Percentiles rank a stretch among this genome's conserved stretches.
phyloP scores from a whole-genome alignment of 1,284 basidiomycete genomes.

The Ustilago sp. region DNA sequence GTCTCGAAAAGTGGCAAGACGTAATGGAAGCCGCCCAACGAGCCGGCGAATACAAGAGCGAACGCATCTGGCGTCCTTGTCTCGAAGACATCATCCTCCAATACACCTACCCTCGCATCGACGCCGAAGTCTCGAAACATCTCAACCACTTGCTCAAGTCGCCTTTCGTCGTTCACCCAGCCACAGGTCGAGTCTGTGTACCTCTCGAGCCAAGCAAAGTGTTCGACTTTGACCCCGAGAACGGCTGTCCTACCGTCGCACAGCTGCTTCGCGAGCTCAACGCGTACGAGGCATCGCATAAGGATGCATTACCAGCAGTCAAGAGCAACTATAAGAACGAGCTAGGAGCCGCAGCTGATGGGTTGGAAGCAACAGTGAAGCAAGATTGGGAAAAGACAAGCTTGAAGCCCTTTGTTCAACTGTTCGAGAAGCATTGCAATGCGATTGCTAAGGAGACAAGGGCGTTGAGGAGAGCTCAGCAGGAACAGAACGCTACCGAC shows the following conservation, averaged over 20 bases:
- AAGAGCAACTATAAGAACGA: conserved; percentile 49
- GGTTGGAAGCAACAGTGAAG: conserved; percentile 38
- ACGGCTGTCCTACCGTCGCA: conserved; percentile 82
- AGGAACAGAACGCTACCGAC: conserved; percentile 46
- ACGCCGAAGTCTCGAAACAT: conserved; percentile 96
- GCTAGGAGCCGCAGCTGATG: conserved; percentile 28
- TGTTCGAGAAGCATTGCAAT: conserved; percentile 81
- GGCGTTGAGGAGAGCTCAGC: conserved; percentile 27
- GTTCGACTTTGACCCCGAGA: conserved; percentile 86
- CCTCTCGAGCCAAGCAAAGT: conserved; percentile 84
- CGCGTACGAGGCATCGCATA: conserved; percentile 72
- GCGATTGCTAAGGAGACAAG: conserved; percentile 49
- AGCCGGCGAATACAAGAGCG: conserved; percentile 64
- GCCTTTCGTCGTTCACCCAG: conserved; percentile 96
- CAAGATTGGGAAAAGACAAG: conserved; percentile 74
- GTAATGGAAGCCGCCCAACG: conserved; percentile 70
- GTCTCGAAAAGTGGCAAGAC: conserved; percentile 80
- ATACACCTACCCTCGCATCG: conserved; percentile 95
- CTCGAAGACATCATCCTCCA: conserved; percentile 87
- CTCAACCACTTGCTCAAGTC: conserved; percentile 97
- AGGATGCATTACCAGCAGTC: conserved; percentile 49
- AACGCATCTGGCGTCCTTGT: conserved; percentile 59
- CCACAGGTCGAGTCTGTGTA: conserved; percentile 94
- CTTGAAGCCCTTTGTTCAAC: conserved; percentile 87
- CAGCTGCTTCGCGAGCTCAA: conserved; percentile 83